Conservation (phyloP, 768 basidiomycete genomes). For the Exsudoporus frostii region DNA sequence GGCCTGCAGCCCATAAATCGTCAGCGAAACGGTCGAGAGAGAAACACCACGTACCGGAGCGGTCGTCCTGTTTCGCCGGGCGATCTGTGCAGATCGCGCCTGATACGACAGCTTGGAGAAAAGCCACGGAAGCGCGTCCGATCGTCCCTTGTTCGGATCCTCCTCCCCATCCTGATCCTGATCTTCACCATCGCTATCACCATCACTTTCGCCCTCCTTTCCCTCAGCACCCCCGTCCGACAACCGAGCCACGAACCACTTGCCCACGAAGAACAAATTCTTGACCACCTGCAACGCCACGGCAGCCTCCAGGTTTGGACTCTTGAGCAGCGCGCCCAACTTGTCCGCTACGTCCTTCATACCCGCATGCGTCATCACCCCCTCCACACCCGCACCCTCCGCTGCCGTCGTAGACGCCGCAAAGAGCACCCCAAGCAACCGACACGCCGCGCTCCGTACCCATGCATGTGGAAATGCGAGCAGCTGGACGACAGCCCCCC, state of each 20-base stretch:
- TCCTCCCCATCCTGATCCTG: slow-evolving; percentile 22
- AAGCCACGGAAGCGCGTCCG: slow-evolving; percentile 79
- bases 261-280: slow-evolving; percentile 90
- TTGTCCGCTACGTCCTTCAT: slow-evolving; percentile 75
- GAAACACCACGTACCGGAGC: slow-evolving; percentile 18
- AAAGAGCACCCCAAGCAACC: slow-evolving; percentile 73
- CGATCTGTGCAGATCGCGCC: slow-evolving; percentile 70
- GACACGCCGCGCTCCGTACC: slow-evolving; percentile 81
- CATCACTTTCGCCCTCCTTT: slow-evolving; percentile 18
- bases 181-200: slow-evolving; percentile 15
- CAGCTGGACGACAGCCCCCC: slow-evolving; percentile 60
- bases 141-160: neutral
- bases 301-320: slow-evolving; percentile 68
- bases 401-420: slow-evolving; percentile 41
- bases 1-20: slow-evolving; percentile 39
- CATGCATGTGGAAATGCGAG: slow-evolving; percentile 91
- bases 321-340: slow-evolving; percentile 74
- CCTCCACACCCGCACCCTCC: slow-evolving; percentile 2
- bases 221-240: slow-evolving; percentile 29
- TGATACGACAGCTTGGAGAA: slow-evolving; percentile 94
- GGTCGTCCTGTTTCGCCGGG: slow-evolving; percentile 53
- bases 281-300: slow-evolving; percentile 86
- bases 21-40: neutral
- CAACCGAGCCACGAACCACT: slow-evolving; percentile 57
- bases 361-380: slow-evolving; percentile 48